Conservation (phyloP, 192 early-diverging fungal species). For the Coemansia sp. region DNA sequence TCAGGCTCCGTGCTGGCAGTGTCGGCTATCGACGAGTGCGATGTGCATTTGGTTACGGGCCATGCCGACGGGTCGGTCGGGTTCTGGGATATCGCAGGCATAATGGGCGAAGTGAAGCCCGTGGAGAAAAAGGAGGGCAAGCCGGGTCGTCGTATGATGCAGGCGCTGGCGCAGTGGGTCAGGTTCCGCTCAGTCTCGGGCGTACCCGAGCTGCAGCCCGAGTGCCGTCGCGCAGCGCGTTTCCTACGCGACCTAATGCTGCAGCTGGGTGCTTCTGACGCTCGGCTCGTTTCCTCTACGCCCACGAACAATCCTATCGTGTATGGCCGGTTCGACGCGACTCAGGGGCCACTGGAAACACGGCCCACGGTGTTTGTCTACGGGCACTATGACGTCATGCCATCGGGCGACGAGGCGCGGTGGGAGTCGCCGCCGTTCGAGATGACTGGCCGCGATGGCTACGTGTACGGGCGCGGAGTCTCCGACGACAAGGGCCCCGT, state of each 20-base stretch:
- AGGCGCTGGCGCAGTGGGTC: conserved; percentile 71
- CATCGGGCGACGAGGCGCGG: conserved; percentile 62
- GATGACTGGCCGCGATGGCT: conserved; percentile 67
- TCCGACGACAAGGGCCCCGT: conserved; percentile 85
- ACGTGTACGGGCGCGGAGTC: conserved; percentile 75
- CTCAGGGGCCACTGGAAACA: conserved; percentile 20
- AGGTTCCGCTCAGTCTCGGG: conserved; percentile 69
- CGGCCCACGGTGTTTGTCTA: conserved; percentile 67
- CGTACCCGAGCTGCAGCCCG: conserved; percentile 65
- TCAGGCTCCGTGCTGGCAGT: conserved; percentile 62
- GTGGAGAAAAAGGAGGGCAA: neutral
- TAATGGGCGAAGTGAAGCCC: neutral
- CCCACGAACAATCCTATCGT: conserved; percentile 70
- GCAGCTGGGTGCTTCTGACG: conserved; percentile 66
- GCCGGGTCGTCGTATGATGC: conserved; percentile 53
- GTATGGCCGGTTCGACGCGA: conserved; percentile 62
- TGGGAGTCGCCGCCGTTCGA: conserved; percentile 71
- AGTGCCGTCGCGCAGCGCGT: conserved; percentile 72
- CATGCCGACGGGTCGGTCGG: conserved; percentile 62
- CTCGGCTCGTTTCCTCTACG: conserved; percentile 61
- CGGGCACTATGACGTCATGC: conserved; percentile 84
- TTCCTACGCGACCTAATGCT: conserved; percentile 67
- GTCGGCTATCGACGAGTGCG: conserved; percentile 12
- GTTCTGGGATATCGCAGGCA: conserved; percentile 59
- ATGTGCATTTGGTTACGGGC: conserved; percentile 61